Percentiles rank a stretch among this genome's conserved stretches.
Conservation (phyloP, 2,329 filamentous ascomycete genomes). For the Pleochaeta shiraiana region DNA sequence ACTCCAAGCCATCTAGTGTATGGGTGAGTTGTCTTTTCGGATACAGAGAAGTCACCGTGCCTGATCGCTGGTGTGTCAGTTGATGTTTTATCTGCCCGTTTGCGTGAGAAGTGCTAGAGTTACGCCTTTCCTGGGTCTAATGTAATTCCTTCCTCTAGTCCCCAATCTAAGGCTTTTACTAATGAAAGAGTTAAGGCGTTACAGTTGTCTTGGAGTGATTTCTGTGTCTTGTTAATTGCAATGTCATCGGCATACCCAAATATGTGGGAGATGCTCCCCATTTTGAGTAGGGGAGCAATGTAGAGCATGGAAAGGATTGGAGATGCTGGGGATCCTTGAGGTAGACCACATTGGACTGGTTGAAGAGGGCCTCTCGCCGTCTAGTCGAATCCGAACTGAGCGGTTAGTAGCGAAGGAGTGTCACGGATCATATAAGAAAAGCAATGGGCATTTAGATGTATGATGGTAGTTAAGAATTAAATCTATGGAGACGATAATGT, state of each 20-base stretch:
- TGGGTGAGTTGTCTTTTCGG: background rate
- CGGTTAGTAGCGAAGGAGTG: conserved; percentile 2
- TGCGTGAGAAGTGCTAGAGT: background rate
- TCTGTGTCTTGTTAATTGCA: background rate
- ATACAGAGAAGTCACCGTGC: background rate
- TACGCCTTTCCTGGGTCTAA: background rate
- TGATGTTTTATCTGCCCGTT: background rate
- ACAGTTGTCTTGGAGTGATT: background rate
- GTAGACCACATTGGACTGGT: background rate
- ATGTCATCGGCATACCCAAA: conserved; percentile 1
- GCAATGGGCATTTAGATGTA: too few relatives aligned
- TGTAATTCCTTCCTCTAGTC: background rate
- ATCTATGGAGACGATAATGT: too few relatives aligned
- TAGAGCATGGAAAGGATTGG: background rate
- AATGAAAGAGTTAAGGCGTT: background rate
- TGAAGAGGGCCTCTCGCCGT: background rate
- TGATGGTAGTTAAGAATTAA: too few relatives aligned
- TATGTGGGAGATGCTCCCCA: background rate
- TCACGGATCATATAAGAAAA: too few relatives aligned
- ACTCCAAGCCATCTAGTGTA: background rate
- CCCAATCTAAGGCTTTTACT: background rate
- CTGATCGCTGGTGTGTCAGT: background rate
- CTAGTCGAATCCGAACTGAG: background rate
- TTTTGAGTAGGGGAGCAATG: background rate
- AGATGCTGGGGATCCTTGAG: background rate